phyloP scores from a whole-genome alignment of 192 early-diverging fungal species.

The Coemansia sp. region DNA sequence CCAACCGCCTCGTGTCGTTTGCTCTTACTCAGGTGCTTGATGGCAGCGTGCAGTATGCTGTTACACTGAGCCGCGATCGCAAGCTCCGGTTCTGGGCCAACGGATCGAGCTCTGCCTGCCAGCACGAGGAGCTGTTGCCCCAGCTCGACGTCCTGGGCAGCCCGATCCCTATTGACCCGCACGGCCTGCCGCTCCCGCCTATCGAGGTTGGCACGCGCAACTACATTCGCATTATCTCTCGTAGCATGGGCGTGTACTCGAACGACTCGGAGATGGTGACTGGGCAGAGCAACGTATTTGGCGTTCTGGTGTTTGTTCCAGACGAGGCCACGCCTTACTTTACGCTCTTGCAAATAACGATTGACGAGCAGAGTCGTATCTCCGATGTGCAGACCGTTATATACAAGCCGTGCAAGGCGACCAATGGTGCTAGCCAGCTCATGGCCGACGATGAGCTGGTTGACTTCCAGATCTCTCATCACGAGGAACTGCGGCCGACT shows the following conservation, averaged over 20 bases:
- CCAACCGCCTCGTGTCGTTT: slow-evolving; percentile 23
- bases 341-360: slow-evolving; percentile 32
- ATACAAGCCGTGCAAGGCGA: slow-evolving; percentile 50
- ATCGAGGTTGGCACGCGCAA: slow-evolving; percentile 23
- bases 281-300: slow-evolving; percentile 24
- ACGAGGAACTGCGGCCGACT: slow-evolving; percentile 27
- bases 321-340: slow-evolving; percentile 58
- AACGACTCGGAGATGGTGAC: slow-evolving; percentile 27
- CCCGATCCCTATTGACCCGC: slow-evolving; percentile 36
- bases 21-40: slow-evolving; percentile 38
- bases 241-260: slow-evolving; percentile 23
- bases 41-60: slow-evolving; percentile 35
- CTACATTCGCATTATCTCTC: slow-evolving; percentile 34
- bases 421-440: slow-evolving; percentile 51
- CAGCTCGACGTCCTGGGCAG: slow-evolving; percentile 40
- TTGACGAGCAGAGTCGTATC: slow-evolving; percentile 28
- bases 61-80: slow-evolving; percentile 53
- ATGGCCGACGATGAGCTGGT: slow-evolving; percentile 56
- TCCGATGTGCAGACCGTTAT: slow-evolving; percentile 37
- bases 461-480: slow-evolving; percentile 39
- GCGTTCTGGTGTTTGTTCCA: slow-evolving; percentile 55
- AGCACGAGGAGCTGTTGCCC: slow-evolving; percentile 44
- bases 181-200: slow-evolving; percentile 12
- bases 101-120: slow-evolving; percentile 27
- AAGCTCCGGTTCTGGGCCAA: slow-evolving; percentile 53